Base-by-base conservation (phyloP, 1,284 basidiomycete species). In the Xanthoconium separans region DNA sequence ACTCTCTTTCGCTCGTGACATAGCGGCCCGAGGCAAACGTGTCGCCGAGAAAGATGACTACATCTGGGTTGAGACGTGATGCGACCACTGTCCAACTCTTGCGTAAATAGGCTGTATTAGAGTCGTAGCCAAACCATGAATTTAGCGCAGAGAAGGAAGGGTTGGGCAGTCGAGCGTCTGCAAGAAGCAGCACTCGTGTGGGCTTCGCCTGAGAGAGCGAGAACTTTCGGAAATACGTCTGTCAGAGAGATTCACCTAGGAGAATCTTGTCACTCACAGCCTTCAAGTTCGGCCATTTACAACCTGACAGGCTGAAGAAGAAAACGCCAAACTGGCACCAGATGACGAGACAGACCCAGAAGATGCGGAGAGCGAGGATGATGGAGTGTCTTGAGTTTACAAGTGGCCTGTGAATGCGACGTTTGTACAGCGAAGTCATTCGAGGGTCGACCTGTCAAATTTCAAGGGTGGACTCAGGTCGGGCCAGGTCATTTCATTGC, bases 161-260 rank as follows among this genome's bases (percentile, higher is more conserved):
- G 66, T 93, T 85, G 6, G 88, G 79, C 12, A 95, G 81, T 67
- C 93, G 93, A 2, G 90, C 89, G 70, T 95, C 93, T 11, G 92
- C 82, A 22, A 94, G 73, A 46, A 95, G 73, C 24, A 96, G 81
- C 12, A 95, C 77, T 65, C 88, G 89, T 6, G 81, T 80, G 13
- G 82, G 78, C 22, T 57, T 58, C 42, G 54, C 50, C n/a, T 36
- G 18, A 12, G 46, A 39, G 51, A 57, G 33, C 24, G 45, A 43
- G 52, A 36, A 57, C 65, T 49, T 50, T 49, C 59, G 47, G 46
- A 43, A 58, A 42, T 22, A 36, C 11, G 24, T 24, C 24, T 2
- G 58, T 54, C 51, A 62, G 57, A 58, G 43, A 51, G 34, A 43
- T 2, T 9, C 6, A 31, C 30, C 22, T n/a, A 18, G 15, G 15